Conservation (phyloP, 1,284 basidiomycete species). For the Tilletiopsis washingtonensis region DNA sequence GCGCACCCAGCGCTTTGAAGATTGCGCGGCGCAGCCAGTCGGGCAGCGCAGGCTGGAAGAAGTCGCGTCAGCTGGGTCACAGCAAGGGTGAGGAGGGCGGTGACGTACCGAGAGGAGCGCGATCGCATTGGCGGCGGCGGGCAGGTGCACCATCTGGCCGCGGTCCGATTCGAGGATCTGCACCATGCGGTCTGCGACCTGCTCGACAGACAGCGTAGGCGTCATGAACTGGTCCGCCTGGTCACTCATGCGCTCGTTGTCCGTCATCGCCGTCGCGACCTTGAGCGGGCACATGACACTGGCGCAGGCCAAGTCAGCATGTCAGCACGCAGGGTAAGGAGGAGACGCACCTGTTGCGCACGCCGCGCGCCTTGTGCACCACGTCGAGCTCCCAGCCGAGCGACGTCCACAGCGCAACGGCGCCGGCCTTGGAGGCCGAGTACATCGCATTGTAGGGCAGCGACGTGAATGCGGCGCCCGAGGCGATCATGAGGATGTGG, state of each 20-base stretch:
- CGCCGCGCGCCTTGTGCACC: constrained; percentile 27
- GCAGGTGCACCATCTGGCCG: constrained; percentile 21
- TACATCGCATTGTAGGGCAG: constrained; percentile 25
- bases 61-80: background rate
- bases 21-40: background rate
- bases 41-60: background rate
- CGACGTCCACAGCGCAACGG: constrained; percentile 18
- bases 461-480: constrained; percentile 22
- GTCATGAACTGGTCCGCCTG: constrained; percentile 22
- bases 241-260: constrained; percentile 26
- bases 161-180: constrained; percentile 19
- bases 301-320: too few species aligned
- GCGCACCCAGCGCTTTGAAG: background rate
- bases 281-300: background rate
- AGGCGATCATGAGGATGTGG: constrained; percentile 30
- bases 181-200: constrained; percentile 23
- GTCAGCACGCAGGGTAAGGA: background rate
- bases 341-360: constrained; percentile 22
- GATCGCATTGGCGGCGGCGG: constrained; percentile 10
- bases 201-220: constrained; percentile 24
- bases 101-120: background rate
- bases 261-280: constrained; percentile 30
- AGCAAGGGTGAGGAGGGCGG: background rate
- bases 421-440: constrained; percentile 29
- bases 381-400: constrained; percentile 21